These are phyloP conservation scores for Blastobotrys illinoisensis DNA, from an alignment of 1,139 yeast species.

Conservation along the genomic window DNA sequence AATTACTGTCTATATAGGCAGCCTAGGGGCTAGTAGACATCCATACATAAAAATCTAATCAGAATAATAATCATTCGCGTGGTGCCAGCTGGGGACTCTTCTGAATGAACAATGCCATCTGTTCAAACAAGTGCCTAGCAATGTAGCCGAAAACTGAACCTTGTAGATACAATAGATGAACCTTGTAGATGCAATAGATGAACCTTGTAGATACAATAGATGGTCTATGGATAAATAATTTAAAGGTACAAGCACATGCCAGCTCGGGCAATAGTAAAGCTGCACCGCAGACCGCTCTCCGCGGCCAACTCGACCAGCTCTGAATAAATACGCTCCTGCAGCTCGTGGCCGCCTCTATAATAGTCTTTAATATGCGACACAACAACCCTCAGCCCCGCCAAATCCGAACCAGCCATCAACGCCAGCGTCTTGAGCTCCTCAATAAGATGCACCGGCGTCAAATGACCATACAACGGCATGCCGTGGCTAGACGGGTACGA, in stretches of 20 bases:
- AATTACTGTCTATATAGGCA: too few species aligned
- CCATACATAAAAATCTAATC: too few species aligned
- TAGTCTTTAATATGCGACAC: conserved; percentile 70
- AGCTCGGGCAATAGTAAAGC: conserved; percentile 23
- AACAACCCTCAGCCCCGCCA: conserved; percentile 49
- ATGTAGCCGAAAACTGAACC: too few species aligned
- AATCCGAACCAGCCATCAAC: conserved; percentile 16
- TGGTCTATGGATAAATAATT: conserved; percentile 3
- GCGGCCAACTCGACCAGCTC: conserved; percentile 20
- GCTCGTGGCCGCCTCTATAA: background rate
- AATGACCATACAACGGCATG: conserved; percentile 64
- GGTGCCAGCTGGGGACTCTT: too few species aligned
- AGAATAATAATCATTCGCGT: too few species aligned
- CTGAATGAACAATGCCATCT: too few species aligned
- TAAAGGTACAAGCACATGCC: conserved; percentile 17
- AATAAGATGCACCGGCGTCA: conserved; percentile 61
- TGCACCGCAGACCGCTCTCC: conserved; percentile 18
- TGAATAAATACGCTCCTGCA: conserved; percentile 13
- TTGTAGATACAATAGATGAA: too few species aligned
- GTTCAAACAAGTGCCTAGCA: too few species aligned
- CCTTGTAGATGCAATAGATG: background rate
- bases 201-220: background rate
- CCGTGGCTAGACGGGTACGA: conserved; percentile 51
- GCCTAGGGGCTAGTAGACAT: too few species aligned
- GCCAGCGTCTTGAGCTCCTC: conserved; percentile 48